phyloP scores from a whole-genome alignment of 768 basidiomycete species.

The Clitopilus passeckerianus region DNA sequence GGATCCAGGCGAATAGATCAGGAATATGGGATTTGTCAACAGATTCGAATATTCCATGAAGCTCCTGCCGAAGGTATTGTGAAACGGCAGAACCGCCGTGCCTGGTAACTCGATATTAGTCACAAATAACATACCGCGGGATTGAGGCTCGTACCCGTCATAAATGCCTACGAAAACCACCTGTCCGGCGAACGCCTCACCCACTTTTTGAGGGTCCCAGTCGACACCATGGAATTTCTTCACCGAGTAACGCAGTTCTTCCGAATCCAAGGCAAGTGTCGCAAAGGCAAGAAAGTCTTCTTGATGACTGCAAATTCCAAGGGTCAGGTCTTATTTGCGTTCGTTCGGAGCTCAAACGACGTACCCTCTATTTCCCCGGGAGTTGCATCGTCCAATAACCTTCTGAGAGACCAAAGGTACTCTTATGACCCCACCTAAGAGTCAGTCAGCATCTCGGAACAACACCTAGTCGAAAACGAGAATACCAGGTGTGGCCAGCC shows the following conservation, averaged over 20 bases:
- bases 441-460: neutral
- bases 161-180: conserved; percentile 87
- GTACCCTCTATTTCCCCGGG: conserved; percentile 72
- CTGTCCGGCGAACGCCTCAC: conserved; percentile 60
- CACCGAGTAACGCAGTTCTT: conserved; percentile 64
- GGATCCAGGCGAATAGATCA: conserved; percentile 71
- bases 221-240: conserved; percentile 57
- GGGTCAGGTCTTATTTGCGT: neutral
- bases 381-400: conserved; percentile 70
- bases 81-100: conserved; percentile 92
- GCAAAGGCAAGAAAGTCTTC: conserved; percentile 84
- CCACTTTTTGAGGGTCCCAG: conserved; percentile 63
- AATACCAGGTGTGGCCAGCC: conserved; percentile 37
- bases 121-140: neutral
- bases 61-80: conserved; percentile 77
- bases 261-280: conserved; percentile 68
- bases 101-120: conserved; percentile 28
- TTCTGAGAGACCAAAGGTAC: conserved; percentile 73
- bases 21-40: conserved; percentile 68
- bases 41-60: conserved; percentile 82
- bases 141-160: conserved; percentile 65
- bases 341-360: neutral
- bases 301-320: conserved; percentile 61
- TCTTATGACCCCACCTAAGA: conserved; percentile 55
- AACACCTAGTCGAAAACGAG: neutral